phyloP scores from a whole-genome alignment of 305 asterid species.

The Fraxinus angustifolia region DNA sequence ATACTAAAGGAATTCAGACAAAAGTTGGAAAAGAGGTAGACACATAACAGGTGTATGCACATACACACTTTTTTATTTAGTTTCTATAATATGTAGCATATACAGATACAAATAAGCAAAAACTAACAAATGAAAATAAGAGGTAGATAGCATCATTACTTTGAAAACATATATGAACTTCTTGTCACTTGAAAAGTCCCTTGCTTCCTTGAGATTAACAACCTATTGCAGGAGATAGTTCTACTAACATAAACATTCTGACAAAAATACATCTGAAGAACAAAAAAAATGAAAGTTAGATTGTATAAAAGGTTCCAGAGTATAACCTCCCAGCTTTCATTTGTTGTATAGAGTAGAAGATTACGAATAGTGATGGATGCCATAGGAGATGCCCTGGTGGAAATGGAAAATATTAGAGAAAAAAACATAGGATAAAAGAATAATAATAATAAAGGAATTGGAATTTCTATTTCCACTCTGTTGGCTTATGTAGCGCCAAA shows the following conservation, averaged over 20 bases:
- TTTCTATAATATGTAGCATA: conserved; percentile 9
- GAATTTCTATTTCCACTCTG: neutral
- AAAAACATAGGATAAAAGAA: conserved; percentile 14
- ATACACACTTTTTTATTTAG: conserved; percentile 5
- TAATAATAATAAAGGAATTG: conserved; percentile 10
- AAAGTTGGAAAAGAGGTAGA: conserved; percentile 1
- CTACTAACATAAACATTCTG: conserved; percentile 22
- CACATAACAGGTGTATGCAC: neutral
- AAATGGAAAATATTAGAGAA: conserved; percentile 23
- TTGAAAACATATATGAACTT: conserved; percentile 90
- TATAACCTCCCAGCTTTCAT: conserved; percentile 90
- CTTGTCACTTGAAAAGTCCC: conserved; percentile 92
- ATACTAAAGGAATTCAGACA: conserved; percentile 12
- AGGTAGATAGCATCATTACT: conserved; percentile 42
- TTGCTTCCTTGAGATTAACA: conserved; percentile 94
- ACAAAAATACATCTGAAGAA: conserved; percentile 25
- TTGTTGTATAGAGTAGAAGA: conserved; percentile 87
- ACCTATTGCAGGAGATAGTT: conserved; percentile 50
- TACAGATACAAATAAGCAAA: conserved; percentile 21
- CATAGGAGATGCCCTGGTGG: conserved; percentile 96
- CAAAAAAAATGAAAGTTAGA: conserved; percentile 22
- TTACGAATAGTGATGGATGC: conserved; percentile 92
- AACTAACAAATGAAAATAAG: conserved; percentile 14
- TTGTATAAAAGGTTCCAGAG: conserved; percentile 19
- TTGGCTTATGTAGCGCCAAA: neutral